Evolutionary conservation across 176 grass and related monocot species (phyloP).

Genomic region (Triticum turgidum): DNA sequence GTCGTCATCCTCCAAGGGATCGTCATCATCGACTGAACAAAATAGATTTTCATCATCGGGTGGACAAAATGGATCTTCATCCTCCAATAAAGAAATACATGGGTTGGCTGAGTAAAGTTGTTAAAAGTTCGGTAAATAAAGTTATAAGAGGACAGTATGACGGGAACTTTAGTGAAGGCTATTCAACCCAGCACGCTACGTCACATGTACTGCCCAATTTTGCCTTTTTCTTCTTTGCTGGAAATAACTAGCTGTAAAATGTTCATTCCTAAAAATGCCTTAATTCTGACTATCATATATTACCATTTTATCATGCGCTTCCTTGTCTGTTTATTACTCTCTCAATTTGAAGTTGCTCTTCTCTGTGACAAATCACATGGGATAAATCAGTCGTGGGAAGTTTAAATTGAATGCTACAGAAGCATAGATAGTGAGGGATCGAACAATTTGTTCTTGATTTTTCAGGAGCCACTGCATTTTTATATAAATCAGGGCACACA

Average conservation of each 20-base stretch:
- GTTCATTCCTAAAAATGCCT: background rate
- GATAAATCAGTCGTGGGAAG: background rate
- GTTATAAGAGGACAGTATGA: slow-evolving; percentile 68
- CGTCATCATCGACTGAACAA: background rate
- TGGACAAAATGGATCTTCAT: slow-evolving; percentile 18
- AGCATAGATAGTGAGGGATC: background rate
- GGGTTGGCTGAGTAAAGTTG: slow-evolving; percentile 75
- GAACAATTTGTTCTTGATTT: background rate
- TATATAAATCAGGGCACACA: background rate
- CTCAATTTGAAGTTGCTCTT: slow-evolving; percentile 8
- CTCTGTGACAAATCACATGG: slow-evolving; percentile 9
- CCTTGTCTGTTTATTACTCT: slow-evolving; percentile 1
- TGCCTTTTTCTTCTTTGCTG: background rate
- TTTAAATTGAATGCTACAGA: background rate
- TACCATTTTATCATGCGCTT: background rate
- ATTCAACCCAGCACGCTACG: slow-evolving; percentile 39
- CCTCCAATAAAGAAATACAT: slow-evolving; percentile 32
- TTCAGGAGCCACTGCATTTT: background rate
- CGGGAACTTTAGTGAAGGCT: slow-evolving; percentile 40
- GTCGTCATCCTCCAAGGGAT: background rate
- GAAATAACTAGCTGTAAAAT: slow-evolving; percentile 11
- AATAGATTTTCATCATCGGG: background rate
- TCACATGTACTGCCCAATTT: slow-evolving; percentile 35
- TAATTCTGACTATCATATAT: background rate
- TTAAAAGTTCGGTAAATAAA: slow-evolving; percentile 68